Evolutionary conservation across 1,284 basidiomycete genomes (phyloP), one percentile per base, ranked within the genome.

Genomic region (Chiua sp.): DNA sequence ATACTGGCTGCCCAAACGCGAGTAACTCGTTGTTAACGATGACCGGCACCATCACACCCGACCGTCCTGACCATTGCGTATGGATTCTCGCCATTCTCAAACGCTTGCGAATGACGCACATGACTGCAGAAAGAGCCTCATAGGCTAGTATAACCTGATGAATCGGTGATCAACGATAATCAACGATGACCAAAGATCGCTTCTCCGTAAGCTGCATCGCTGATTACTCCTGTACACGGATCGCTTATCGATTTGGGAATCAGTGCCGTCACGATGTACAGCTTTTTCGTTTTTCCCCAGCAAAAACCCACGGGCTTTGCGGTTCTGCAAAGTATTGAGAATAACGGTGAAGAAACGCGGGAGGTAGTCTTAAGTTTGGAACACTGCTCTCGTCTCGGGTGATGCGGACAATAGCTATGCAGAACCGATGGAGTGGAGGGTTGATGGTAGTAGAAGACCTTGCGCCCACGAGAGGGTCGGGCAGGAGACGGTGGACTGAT

Each of bases 141-240:
- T n/a, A n/a, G n/a, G n/a, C n/a, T n/a, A n/a, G n/a, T n/a, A n/a
- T n/a, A n/a, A n/a, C n/a, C n/a, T n/a, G n/a, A n/a, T n/a, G n/a
- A n/a, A n/a, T n/a, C n/a, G n/a, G n/a, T n/a, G n/a, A n/a, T n/a
- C n/a, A n/a, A n/a, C n/a, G n/a, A n/a, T n/a, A n/a, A n/a, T n/a
- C n/a, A n/a, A n/a, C n/a, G n/a, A n/a, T 94, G 57, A 96, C 88
- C 68, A 96, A 73, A 61, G 83, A 84, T 59, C 90, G 77, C 68
- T 87, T 84, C 72, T 93, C 88, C 64, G 93, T 93, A 72, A 94
- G 93, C 67, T 86, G 82, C 72, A 94, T 75, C n/a, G 94, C 90
- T 47, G 92, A 77, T 71, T 95, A 93, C 68, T 96, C 94, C 70
- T 91, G 88, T 87, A 76, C 94, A 96, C 39, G 91, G 93, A 77